Evolutionary conservation across 768 basidiomycete species (phyloP), one percentile per base, ranked within the genome.

Genomic region (Rhodotorula graminis): DNA sequence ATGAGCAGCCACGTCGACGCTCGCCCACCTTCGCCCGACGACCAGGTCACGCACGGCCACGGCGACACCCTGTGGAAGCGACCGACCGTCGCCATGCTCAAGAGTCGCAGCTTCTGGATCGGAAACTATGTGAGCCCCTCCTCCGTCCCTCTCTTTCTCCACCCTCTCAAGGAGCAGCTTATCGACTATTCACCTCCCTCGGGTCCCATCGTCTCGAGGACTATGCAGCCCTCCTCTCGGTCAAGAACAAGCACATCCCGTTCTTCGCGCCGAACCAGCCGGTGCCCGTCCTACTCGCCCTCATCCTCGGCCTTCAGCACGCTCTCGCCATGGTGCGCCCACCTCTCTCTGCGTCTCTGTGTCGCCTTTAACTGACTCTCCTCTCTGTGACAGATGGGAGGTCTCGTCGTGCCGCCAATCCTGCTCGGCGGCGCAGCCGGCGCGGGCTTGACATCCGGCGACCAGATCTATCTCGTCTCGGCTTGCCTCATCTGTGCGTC

Each of bases 401-500:
- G 89, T 88, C 83, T 92, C 58, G 91, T 58, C 23, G 57, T 90
- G 0, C 91, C 90, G 0, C 90, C 91, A 0, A 91, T 92, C 76
- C 89, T 91, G 65, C 88, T 92, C 76, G 53, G 61, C 7, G 67
- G 67, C 1, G 0, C 53, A 0, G n/a, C 44, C 2, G 67, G 67
- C 7, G 67, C 67, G 0, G 55, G 27, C 8, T 52, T 69, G 23
- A 86, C 89, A 1, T 86, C 85, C 64, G 37, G 86, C 9, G 87
- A 84, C 3, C 88, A 88, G 19, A 83, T 88, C 0, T 93, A 92
- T 78, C 86, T 92, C 88, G 86, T 92, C 73, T 90, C 89, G 14
- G 87, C 91, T 0, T 88, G 88, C 2, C 82, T 92, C 62, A 91
- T 92, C 77, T 87, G 88, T n/a, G n/a, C n/a, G n/a, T n/a, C n/a